These are phyloP conservation scores for Cicer cuneatum DNA, from an alignment of 306 rosid genomes.

Conservation along the genomic window DNA sequence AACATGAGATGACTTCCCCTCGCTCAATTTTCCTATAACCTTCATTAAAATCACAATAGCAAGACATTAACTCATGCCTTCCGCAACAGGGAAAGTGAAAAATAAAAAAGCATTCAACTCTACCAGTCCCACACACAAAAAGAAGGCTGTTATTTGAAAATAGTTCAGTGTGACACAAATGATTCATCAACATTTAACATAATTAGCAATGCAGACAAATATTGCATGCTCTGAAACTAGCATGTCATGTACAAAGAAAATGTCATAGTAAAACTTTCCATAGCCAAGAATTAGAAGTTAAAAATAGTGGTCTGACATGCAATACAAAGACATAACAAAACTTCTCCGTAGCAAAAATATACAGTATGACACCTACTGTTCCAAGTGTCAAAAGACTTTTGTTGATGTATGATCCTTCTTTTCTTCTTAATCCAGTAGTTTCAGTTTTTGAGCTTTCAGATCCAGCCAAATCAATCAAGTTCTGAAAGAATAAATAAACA, in stretches of 20 bases:
- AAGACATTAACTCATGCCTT: conserved; percentile 30
- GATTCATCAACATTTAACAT: conserved; percentile 26
- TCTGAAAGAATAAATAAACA: conserved; percentile 54
- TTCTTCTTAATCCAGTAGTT: conserved; percentile 96
- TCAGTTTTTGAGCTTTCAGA: conserved; percentile 99
- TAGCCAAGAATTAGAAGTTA: conserved; percentile 11
- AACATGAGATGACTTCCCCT: conserved; percentile 99
- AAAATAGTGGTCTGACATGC: conserved; percentile 1
- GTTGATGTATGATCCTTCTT: conserved; percentile 98
- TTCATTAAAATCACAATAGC: conserved; percentile 61
- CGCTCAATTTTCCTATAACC: conserved; percentile 98
- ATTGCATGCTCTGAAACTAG: conserved; percentile 22
- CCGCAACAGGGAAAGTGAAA: not conserved
- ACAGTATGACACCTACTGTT: conserved; percentile 70
- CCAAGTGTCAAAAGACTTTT: conserved; percentile 99
- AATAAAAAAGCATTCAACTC: not conserved
- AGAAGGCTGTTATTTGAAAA: not conserved
- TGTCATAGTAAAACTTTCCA: not conserved
- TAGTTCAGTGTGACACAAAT: not conserved
- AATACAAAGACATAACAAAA: conserved; percentile 11
- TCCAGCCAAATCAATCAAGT: conserved; percentile 98
- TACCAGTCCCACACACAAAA: conserved; percentile 8
- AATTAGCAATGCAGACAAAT: conserved; percentile 28
- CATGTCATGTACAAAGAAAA: conserved; percentile 15
- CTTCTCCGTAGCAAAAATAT: conserved; percentile 20